Evolutionary conservation across 306 rosid species (phyloP), one percentile per base, ranked within the genome.

Genomic region (Cucumis melo): DNA sequence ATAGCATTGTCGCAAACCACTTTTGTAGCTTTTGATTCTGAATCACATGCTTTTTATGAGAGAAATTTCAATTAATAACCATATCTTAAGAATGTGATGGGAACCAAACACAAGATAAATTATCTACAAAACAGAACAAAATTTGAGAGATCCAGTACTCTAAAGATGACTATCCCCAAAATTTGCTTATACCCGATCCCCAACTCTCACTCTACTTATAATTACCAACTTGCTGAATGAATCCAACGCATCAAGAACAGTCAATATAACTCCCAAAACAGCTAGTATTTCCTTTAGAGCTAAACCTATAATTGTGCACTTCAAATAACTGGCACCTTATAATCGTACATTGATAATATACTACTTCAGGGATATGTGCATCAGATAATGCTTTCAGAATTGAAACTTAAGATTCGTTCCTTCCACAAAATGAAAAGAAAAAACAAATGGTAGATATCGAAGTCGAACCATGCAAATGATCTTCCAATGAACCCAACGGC

Each of bases 401-500:
- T 50, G 24, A 17, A 50, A 73, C 24, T 29, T 50, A 1, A 67
- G 32, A 73, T 11, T 16, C 17, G 76, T 51, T 73, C 39, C 16
- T 50, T 29, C 10, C 23, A 50, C 41, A 48, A 48, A 16, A 57
- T 57, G 53, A 56, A 38, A 68, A 44, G 53, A 75, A 11, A 29
- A 79, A n/a, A 53, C 51, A 83, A 82, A 23, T 5, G 58, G 29
- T 20, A 66, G 80, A 23, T 68, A 82, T 72, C 93, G 81, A 83
- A 95, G 81, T 72, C 93, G 81, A 83, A 95, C 99, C 99, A 27
- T 95, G 99, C 80, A 95, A 86, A 85, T 95, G 99, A 85, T 95
- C 99, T 91, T 95, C 99, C 92, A 95, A 83, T 76, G 99, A 95
- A 29, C 99, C 99, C 95, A 95, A 75, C n/a, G 99, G 99, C 99